Base-by-base conservation (phyloP, 306 rosid species). In the Castanea sativa region DNA sequence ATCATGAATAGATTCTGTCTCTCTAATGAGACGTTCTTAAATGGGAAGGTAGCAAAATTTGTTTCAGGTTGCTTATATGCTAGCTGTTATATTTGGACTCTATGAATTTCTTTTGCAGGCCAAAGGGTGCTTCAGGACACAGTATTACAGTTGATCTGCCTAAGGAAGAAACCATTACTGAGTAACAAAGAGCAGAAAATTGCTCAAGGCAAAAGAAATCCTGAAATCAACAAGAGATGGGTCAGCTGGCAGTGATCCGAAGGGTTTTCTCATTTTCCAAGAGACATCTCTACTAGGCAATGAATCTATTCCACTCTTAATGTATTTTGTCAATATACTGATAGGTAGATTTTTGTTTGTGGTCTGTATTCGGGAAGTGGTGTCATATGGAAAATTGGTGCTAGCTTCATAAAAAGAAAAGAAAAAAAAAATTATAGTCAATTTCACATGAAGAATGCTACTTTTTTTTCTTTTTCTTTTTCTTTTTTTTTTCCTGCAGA, bases 91-190 rank as follows among this genome's bases (percentile, higher is more conserved):
- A 13, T 2, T 83, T 14, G 15, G 71, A 73, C 79, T 76, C 52
- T 71, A 27, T 73, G 69, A 61, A 81, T 72, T 70, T 29, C 53
- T 83, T 69, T 23, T 83, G 81, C 93, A 87, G 96, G 76, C 64
- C 14, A 68, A 58, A 78, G 80, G n/a, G 61, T 38, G 78, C 56
- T 79, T 74, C 29, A 20, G 8, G 60, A 55, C 25, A 11, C 6
- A 49, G 27, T 51, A 11, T 10, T 72, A 60, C 61, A 43, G 45
- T 53, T 20, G 11, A 43, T 69, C 43, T 18, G 0, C 63, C 71
- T 19, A 85, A 73, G 60, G 69, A 73, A 65, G 16, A 4, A 35
- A 43, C 61, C 6, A 19, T 2, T 27, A 35, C 69, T 20, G 43
- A 64, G 60, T 58, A 23, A 33, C 75, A 69, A 71, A 5, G 71